Base-by-base conservation (phyloP, 192 early-diverging fungal genomes). In the Coemansia sp. region DNA sequence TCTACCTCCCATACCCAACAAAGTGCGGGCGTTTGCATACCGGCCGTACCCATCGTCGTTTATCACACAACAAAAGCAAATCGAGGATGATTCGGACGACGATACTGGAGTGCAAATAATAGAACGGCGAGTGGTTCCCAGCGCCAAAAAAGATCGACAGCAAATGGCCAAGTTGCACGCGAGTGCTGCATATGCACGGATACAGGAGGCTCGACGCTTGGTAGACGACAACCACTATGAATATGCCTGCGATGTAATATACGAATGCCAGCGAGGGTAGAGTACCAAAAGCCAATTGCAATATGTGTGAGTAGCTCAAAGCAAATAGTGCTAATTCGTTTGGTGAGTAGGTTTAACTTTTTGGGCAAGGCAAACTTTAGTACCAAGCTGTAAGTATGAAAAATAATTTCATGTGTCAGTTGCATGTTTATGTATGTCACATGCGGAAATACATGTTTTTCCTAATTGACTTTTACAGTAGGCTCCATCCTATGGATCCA, bases 221-320 rank as follows among this genome's bases (percentile, higher is more conserved):
- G 55, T 78, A 11, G 70, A 78, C 42, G 70, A 71, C 45, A 13
- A 6, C 11, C 36, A 54, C 12, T 78, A 53, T 52, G 75, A 78
- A 36, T 78, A 72, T 43, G 47, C 62, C 1, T 72, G 75, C 55
- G 75, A 78, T 19, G 69, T 63, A 7, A 47, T 78, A 35, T 68
- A 61, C 16, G 75, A 78, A 45, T 72, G 75, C 43, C 75, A 78
- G 45, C 60, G 75, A 43, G 75, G 75, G 73, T 77, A 70, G 23
- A 26, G 23, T 26, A 26, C 4, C 23, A 26, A 26, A 26, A 26
- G 23, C 23, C 23, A 26, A n/a, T n/a, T 26, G 23, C 23, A 26
- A 26, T 4, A 4, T 26, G 23, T 26, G 23, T 3, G 23, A 26
- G 23, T 26, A 26, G 1, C 23, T 4, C 23, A 4, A 4, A 26